phyloP scores from a whole-genome alignment of 306 rosid species.

The Prunus salicina region DNA sequence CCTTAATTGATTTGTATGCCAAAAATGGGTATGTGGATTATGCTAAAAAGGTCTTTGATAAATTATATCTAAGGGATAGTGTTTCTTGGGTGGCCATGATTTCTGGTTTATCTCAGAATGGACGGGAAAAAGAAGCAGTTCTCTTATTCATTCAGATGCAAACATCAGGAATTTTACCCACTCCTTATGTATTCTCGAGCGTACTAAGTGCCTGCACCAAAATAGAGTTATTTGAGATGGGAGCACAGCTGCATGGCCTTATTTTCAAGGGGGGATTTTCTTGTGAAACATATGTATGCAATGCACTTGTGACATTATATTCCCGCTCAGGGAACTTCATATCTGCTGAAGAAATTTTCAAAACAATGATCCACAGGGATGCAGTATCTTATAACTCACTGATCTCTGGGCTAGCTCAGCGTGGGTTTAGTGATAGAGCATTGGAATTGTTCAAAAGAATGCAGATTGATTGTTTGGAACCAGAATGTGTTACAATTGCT shows the following conservation, averaged over 20 bases:
- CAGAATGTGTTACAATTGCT: conserved; percentile 77
- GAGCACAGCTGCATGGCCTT: conserved; percentile 79
- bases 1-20: conserved; percentile 63
- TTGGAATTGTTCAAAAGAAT: conserved; percentile 60
- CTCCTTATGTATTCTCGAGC: conserved; percentile 77
- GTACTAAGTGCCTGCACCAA: conserved; percentile 80
- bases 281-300: conserved; percentile 73
- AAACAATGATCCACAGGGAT: conserved; percentile 57
- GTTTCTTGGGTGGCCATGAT: conserved; percentile 90
- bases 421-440: conserved; percentile 58
- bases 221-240: conserved; percentile 40
- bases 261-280: conserved; percentile 70
- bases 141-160: conserved; percentile 67
- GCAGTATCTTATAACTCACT: conserved; percentile 81
- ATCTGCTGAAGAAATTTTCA: conserved; percentile 62
- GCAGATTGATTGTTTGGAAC: conserved; percentile 63
- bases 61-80: conserved; percentile 50
- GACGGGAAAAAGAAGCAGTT: conserved; percentile 66
- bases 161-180: conserved; percentile 46
- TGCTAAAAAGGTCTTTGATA: conserved; percentile 62
- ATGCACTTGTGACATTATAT: conserved; percentile 77
- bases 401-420: conserved; percentile 81
- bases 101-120: conserved; percentile 76
- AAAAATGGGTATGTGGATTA: conserved; percentile 51
- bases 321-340: conserved; percentile 53